Conservation (phyloP, 352 stramenopile species). For the Saprolegnia diclina region DNA sequence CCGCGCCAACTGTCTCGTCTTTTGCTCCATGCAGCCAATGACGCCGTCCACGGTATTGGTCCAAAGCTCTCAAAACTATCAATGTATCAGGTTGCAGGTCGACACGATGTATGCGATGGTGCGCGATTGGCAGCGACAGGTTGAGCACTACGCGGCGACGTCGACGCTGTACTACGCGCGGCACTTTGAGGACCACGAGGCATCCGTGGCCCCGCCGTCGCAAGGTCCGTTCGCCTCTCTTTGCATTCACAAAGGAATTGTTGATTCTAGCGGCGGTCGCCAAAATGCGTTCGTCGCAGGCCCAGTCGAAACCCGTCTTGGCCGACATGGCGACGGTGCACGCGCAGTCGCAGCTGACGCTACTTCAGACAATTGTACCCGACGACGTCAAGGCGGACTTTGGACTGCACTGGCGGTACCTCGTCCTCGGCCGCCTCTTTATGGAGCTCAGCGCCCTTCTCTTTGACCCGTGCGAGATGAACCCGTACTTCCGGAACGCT, state of each 20-base stretch:
- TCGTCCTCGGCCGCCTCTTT: conserved; percentile 37
- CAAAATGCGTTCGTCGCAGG: neutral
- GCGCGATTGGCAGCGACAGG: neutral
- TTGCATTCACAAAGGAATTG: neutral
- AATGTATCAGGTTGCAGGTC: neutral
- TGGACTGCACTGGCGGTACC: conserved; percentile 38
- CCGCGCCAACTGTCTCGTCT: neutral
- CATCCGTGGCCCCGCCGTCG: neutral
- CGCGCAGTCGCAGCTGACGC: neutral
- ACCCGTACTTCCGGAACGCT: conserved; percentile 45
- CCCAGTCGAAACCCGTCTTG: neutral
- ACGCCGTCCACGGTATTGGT: neutral
- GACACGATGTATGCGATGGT: neutral
- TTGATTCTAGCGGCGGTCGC: neutral
- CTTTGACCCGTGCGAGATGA: conserved; percentile 59
- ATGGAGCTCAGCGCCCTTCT: conserved; percentile 51
- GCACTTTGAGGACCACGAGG: conserved; percentile 20
- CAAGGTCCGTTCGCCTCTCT: neutral
- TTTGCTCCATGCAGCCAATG: neutral
- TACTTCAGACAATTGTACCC: neutral
- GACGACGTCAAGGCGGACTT: conserved; percentile 25
- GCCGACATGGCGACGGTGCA: neutral
- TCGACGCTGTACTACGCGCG: conserved; percentile 8
- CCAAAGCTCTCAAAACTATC: too few species aligned
- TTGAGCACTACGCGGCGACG: neutral